Percentiles rank a stretch among this genome's conserved stretches.
These are phyloP conservation scores for Cladobotryum mycophilum DNA, from an alignment of 2,329 filamentous ascomycete species.

Conservation along the genomic window DNA sequence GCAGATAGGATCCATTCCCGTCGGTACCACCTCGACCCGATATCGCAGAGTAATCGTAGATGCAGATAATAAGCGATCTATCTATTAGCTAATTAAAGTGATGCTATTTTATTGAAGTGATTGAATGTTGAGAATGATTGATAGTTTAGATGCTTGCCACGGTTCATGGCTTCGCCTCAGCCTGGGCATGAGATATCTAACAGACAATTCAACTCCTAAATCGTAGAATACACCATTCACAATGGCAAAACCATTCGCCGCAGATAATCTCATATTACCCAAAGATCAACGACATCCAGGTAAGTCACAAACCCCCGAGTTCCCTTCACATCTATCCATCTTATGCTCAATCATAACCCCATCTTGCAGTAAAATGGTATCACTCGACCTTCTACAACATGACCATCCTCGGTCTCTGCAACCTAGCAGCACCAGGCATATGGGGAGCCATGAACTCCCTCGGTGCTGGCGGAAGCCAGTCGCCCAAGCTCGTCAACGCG, in stretches of 20 bases:
- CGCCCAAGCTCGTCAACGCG: constrained; percentile 61
- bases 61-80: not conserved
- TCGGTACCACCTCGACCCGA: constrained; percentile 3
- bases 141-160: constrained; percentile 4
- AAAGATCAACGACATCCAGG: constrained; percentile 27
- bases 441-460: constrained; percentile 70
- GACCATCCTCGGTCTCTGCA: constrained; percentile 63
- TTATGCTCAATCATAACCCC: no score
- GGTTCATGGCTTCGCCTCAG: not conserved
- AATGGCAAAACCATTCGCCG: constrained; percentile 4
- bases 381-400: constrained; percentile 68
- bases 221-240: not conserved
- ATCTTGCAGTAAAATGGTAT: constrained; percentile 56
- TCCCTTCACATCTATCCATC: no score
- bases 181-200: not conserved
- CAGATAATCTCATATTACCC: constrained; percentile 10
- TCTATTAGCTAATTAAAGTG: no score
- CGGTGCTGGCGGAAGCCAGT: constrained; percentile 60
- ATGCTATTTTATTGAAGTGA: not conserved
- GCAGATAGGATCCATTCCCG: not conserved
- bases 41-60: not conserved
- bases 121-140: constrained; percentile 1
- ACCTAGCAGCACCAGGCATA: constrained; percentile 63
- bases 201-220: not conserved
- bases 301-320: constrained; percentile 7